A percentile compares a stretch with the other conserved stretches of the same genome.
These are phyloP conservation scores for Pseudocercospora pini-densiflorae DNA, from an alignment of 2,329 filamentous ascomycete species.

Conservation along the genomic window DNA sequence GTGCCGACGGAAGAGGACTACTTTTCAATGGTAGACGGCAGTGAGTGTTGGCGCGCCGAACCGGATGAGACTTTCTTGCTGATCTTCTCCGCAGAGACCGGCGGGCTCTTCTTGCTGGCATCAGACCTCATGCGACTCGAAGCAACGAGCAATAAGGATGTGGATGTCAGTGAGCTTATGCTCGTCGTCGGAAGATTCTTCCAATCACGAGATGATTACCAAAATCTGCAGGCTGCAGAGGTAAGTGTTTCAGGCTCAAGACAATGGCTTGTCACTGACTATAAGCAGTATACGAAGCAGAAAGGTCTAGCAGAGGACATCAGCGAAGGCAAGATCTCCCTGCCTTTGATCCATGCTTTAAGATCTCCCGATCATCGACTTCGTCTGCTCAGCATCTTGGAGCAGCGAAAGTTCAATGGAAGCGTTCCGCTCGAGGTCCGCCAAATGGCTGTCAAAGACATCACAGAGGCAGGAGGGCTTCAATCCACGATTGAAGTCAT, in stretches of 20 bases:
- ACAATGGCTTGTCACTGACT: neutral
- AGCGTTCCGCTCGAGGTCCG: slow-evolving; percentile 9
- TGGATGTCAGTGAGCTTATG: slow-evolving; percentile 7
- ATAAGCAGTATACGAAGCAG: slow-evolving; percentile 2
- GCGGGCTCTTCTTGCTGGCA: slow-evolving; percentile 11
- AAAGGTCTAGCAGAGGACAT: slow-evolving; percentile 15
- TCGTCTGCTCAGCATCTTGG: slow-evolving; percentile 11
- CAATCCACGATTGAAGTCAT: neutral
- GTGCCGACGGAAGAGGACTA: slow-evolving; percentile 12
- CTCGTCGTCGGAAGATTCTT: slow-evolving; percentile 9
- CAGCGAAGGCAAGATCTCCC: slow-evolving; percentile 12
- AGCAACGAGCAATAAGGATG: slow-evolving; percentile 6
- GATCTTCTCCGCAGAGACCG: slow-evolving; percentile 6
- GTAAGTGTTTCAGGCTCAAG: neutral
- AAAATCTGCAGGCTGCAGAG: slow-evolving; percentile 6
- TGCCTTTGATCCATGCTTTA: slow-evolving; percentile 15
- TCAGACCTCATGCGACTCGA: slow-evolving; percentile 8
- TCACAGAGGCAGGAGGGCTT: slow-evolving; percentile 7
- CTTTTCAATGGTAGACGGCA: slow-evolving; percentile 13
- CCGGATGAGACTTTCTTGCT: neutral
- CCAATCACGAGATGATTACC: slow-evolving; percentile 14
- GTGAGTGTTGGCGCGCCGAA: neutral
- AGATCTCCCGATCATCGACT: slow-evolving; percentile 4
- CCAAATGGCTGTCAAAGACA: slow-evolving; percentile 8
- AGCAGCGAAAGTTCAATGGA: slow-evolving; percentile 9